Conservation (phyloP, 164 flowering plant genomes). For the Magnolia changhungtana region DNA sequence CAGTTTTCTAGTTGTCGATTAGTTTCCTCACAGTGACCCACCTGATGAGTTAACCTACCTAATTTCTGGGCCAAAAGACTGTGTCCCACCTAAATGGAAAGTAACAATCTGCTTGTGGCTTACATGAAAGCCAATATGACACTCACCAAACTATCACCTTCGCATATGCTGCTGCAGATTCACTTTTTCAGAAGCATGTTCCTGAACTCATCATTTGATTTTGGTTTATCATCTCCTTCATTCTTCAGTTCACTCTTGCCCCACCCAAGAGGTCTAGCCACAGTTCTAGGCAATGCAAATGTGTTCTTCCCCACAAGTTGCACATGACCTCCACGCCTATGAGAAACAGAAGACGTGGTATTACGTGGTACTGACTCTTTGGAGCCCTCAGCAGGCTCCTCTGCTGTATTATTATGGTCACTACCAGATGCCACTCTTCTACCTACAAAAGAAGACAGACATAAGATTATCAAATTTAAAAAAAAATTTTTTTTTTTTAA, state of each 20-base stretch:
- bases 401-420: conserved; percentile 6
- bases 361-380: conserved; percentile 11
- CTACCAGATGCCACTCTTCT: conserved; percentile 8
- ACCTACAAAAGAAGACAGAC: conserved; percentile 9
- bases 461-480: neutral
- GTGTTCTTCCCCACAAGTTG: conserved; percentile 71
- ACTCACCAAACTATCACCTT: neutral
- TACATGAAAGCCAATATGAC: neutral
- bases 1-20: too few relatives aligned
- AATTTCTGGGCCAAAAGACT: too few relatives aligned
- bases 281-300: conserved; percentile 68
- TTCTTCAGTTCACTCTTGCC: conserved; percentile 24
- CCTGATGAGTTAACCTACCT: too few relatives aligned
- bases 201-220: conserved; percentile 86
- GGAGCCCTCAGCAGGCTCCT: conserved; percentile 14
- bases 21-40: too few relatives aligned
- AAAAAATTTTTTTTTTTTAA: neutral
- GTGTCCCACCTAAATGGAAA: too few relatives aligned
- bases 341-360: conserved; percentile 13
- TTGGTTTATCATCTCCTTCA: conserved; percentile 49
- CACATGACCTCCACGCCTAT: conserved; percentile 22
- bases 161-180: neutral
- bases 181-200: conserved; percentile 53
- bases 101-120: neutral
- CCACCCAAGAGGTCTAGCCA: conserved; percentile 48